Conservation (phyloP, 2,329 filamentous ascomycete genomes). For the Arthrobotrys megalospora region DNA sequence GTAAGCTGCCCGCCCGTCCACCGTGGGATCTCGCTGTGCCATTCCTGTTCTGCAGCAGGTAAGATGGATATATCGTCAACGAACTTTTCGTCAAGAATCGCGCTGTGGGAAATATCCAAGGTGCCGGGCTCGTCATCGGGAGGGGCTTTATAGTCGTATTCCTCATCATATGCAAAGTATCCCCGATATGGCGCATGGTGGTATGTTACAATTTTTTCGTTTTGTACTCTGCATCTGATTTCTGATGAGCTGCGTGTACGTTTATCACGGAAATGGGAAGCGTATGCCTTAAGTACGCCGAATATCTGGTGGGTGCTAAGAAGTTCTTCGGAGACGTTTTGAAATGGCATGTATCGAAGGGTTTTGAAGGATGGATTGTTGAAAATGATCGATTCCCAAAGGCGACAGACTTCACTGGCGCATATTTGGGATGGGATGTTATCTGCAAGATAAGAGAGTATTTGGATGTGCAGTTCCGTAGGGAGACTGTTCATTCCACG, state of each 20-base stretch:
- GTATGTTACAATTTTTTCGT: not conserved
- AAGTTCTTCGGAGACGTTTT: not conserved
- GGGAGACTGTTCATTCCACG: not conserved
- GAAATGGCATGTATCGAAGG: not conserved
- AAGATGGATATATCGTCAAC: not conserved
- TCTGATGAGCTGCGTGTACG: not conserved
- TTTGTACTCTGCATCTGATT: constrained; percentile 2
- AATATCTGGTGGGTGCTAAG: not conserved
- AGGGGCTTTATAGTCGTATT: not conserved
- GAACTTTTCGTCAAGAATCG: constrained; percentile 1
- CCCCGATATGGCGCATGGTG: not conserved
- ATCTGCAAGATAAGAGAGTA: constrained; percentile 9
- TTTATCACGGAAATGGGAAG: too few relatives aligned
- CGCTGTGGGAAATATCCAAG: not conserved
- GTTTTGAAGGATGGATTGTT: not conserved
- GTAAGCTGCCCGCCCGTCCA: not conserved
- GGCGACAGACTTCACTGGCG: constrained; percentile 4
- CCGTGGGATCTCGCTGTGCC: not conserved
- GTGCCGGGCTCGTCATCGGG: not conserved
- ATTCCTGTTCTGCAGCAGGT: not conserved
- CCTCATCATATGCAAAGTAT: not conserved
- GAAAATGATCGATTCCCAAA: constrained; percentile 7
- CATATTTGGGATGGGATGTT: not conserved
- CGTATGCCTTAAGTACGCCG: not conserved
- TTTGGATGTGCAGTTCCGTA: constrained; percentile 4